Conservation (phyloP, 208 protist species). For the Naegleria fowleri region DNA sequence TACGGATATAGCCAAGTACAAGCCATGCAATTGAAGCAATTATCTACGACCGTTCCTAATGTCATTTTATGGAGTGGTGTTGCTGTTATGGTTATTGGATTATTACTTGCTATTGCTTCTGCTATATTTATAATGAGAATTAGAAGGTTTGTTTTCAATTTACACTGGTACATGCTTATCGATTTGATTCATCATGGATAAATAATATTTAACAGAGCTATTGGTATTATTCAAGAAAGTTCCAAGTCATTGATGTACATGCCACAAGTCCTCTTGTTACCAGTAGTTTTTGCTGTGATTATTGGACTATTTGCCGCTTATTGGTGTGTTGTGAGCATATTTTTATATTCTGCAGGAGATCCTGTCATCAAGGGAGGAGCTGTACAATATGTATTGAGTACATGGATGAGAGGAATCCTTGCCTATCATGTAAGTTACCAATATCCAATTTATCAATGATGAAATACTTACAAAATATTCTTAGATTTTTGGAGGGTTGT, state of each 20-base stretch:
- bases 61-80: neutral
- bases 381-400: neutral
- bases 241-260: neutral
- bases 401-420: neutral
- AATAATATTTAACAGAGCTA: neutral
- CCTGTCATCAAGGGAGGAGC: neutral
- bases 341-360: neutral
- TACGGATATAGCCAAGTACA: neutral
- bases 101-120: too few relatives aligned
- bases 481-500: neutral
- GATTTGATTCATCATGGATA: too few relatives aligned
- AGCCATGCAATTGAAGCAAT: too few relatives aligned
- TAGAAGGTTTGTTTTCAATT: neutral
- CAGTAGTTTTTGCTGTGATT: neutral
- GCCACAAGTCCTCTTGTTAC: neutral
- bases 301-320: neutral
- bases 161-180: too few relatives aligned
- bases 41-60: neutral
- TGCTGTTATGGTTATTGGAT: neutral
- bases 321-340: neutral
- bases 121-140: neutral
- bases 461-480: too few relatives aligned
- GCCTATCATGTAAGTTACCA: neutral
- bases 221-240: constrained; percentile 20
- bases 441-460: too few relatives aligned